Base-by-base conservation (phyloP, 2,329 filamentous ascomycete species). In the Volutella citrinella region DNA sequence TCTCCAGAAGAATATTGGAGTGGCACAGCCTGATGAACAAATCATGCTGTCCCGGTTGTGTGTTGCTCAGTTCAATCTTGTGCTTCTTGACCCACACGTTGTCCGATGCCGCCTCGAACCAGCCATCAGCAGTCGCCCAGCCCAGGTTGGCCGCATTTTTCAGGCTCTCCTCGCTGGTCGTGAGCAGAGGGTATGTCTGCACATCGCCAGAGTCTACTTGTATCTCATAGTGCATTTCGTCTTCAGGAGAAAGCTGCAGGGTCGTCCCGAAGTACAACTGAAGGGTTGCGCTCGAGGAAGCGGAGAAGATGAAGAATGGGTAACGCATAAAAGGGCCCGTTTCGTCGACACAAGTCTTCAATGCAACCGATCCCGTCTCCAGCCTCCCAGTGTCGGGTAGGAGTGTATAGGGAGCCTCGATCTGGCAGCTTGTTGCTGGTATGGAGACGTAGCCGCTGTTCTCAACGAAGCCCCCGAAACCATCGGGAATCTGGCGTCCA, bases 401-500 rank as follows among this genome's bases (percentile, higher is more conserved):
- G 2, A 27, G 4, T 0, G 31, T 2, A 4, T 52, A 61, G 0
- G 32, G 27, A 2, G 16, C 3, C 5, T 23, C n/a, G 3, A 33
- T 8, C 0, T 12, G 10, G 6, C 36, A 16, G 1, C 20, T 20
- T 0, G 38, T 45, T 2, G 48, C 48, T 1, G 45, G 43, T 5
- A 51, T 51, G 0, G 45, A 49, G 11, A 79, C 60, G 30, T 68
- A 65, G 14, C 63, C 60, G 41, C 80, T 74, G 0, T 70, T 70
- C 55, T 85, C 80, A 22, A 82, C 69, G 42, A 81, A 83, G 5
- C 79, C 78, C 14, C 56, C 43, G 57, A 80, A 83, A 19, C 60
- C 63, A 2, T 58, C 48, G 0, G 76, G 70, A 1, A 73, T 55
- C 2, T 53, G 52, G 10, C 69, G 68, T n/a, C 70, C 64, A 34